Conservation (phyloP, 1,139 yeast genomes). For the Diutina ranongensis region DNA sequence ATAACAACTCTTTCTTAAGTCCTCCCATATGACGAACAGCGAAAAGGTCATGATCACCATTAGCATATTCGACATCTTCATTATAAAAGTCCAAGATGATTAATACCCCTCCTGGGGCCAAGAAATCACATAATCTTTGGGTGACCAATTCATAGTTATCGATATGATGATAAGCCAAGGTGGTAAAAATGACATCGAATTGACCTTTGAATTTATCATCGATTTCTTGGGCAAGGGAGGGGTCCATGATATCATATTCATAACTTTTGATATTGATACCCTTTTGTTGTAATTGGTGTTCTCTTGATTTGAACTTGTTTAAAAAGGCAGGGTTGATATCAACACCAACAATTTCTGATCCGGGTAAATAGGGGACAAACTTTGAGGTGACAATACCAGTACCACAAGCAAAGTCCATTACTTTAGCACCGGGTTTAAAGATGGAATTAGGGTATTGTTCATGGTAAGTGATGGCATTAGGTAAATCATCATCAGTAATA, state of each 20-base stretch:
- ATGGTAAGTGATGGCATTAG: neutral
- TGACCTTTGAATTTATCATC: conserved; percentile 11
- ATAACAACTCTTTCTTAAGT: neutral
- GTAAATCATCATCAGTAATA: conserved; percentile 13
- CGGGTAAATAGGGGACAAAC: conserved; percentile 18
- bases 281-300: conserved; percentile 6
- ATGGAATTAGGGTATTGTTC: neutral
- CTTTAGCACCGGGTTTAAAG: conserved; percentile 10
- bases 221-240: conserved; percentile 17
- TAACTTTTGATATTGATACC: neutral
- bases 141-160: conserved; percentile 21
- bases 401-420: conserved; percentile 36
- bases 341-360: conserved; percentile 20
- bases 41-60: neutral
- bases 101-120: conserved; percentile 24
- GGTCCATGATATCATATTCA: conserved; percentile 10
- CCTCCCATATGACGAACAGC: conserved; percentile 6
- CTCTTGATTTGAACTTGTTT: conserved; percentile 14
- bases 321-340: conserved; percentile 25
- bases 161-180: conserved; percentile 31
- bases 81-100: conserved; percentile 27
- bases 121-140: conserved; percentile 20
- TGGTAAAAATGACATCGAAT: conserved; percentile 26
- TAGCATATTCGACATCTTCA: conserved; percentile 17
- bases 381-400: conserved; percentile 25